Evolutionary conservation across 192 early-diverging fungal genomes (phyloP).

Genomic region (Glomus cerebriforme): DNA sequence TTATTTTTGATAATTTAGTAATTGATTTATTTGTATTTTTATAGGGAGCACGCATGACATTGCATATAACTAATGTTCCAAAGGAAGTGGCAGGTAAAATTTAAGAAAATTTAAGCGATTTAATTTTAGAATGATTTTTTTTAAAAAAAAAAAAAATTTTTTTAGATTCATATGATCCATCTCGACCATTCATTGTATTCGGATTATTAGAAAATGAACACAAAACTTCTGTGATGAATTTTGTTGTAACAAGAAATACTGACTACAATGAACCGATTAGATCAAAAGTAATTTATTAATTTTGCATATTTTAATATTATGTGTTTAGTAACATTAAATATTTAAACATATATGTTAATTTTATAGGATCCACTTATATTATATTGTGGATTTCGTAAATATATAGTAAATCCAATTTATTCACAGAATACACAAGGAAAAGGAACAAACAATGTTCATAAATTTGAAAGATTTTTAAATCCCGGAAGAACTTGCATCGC

Average conservation of each 20-base stretch:
- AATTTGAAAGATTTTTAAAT: slow-evolving; percentile 91
- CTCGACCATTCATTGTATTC: slow-evolving; percentile 58
- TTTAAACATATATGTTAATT: not conserved
- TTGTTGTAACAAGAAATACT: slow-evolving; percentile 71
- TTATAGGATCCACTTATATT: slow-evolving; percentile 77
- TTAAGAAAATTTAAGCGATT: too few relatives aligned
- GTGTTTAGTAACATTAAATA: not conserved
- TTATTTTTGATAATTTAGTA: not conserved
- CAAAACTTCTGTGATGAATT: slow-evolving; percentile 88
- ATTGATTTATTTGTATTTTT: not conserved
- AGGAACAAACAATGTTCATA: slow-evolving; percentile 89
- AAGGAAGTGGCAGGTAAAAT: slow-evolving; percentile 51
- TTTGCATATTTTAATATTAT: not conserved
- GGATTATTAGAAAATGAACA: slow-evolving; percentile 83
- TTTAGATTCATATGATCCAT: slow-evolving; percentile 51
- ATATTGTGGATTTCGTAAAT: slow-evolving; percentile 88
- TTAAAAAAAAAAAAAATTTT: too few relatives aligned
- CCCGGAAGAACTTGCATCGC: slow-evolving; percentile 71
- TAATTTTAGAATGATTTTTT: not conserved
- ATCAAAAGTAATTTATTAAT: slow-evolving; percentile 63
- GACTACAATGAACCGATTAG: slow-evolving; percentile 79
- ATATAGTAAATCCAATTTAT: slow-evolving; percentile 83
- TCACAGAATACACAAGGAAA: slow-evolving; percentile 81
- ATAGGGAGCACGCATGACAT: slow-evolving; percentile 69
- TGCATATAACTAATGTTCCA: slow-evolving; percentile 73